phyloP scores from a whole-genome alignment of 176 grass and related monocot species.

The Bolboschoenus planiculmis region DNA sequence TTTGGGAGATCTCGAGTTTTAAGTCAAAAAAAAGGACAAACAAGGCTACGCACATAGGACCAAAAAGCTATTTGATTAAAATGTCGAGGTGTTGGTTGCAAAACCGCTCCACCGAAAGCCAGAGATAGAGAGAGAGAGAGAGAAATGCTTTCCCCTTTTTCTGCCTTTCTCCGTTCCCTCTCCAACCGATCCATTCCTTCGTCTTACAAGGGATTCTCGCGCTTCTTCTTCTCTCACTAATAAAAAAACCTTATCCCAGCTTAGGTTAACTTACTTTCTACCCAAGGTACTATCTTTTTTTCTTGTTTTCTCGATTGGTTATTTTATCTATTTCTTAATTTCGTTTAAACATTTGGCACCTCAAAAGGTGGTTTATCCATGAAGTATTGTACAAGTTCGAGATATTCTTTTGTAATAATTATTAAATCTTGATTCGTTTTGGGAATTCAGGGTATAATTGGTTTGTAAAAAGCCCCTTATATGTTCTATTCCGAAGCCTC shows the following conservation, averaged over 20 bases:
- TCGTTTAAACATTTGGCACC: background rate
- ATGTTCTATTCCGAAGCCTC: background rate
- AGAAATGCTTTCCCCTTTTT: background rate
- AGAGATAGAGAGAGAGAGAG: conserved; percentile 4
- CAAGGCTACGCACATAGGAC: background rate
- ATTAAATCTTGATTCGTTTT: conserved; percentile 5
- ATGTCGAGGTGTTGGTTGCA: conserved; percentile 9
- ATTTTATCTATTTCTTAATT: background rate
- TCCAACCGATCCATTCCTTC: background rate
- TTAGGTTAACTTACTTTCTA: background rate
- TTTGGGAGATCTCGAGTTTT: background rate
- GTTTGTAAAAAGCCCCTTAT: conserved; percentile 1
- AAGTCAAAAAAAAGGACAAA: background rate
- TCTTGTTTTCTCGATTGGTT: background rate
- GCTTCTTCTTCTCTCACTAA: conserved; percentile 8
- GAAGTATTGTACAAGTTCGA: conserved; percentile 12
- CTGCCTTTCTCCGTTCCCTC: background rate
- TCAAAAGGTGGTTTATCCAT: background rate
- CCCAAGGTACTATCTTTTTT: conserved; percentile 7
- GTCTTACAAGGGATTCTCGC: background rate
- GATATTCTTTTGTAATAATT: conserved; percentile 7
- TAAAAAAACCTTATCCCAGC: conserved; percentile 9
- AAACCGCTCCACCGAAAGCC: conserved; percentile 23
- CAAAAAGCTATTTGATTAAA: conserved; percentile 4
- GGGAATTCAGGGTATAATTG: background rate